Base-by-base conservation (phyloP, 2,329 filamentous ascomycete species). In the Zarea fungicola region DNA sequence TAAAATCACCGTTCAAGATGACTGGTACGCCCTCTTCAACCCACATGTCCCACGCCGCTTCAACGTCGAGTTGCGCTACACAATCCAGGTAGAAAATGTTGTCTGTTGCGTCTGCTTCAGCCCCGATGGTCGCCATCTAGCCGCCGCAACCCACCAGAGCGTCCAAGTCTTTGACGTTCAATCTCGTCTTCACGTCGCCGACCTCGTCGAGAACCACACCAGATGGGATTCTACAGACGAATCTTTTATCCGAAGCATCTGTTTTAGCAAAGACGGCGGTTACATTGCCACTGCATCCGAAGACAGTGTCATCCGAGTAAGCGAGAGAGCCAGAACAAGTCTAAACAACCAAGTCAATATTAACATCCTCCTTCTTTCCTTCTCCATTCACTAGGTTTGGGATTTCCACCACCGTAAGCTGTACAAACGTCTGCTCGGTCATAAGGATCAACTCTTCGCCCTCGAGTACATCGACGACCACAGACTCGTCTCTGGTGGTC, bases 81-180 rank as follows among this genome's bases (percentile, higher is more conserved):
- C 90, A 48, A 78, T 99, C 44, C 80, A 83, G 52, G 93, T 99
- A 63, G 88, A 96, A 63, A 96, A 91, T 60, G 92, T 97, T 4
- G 93, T 99, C 1, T 99, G 93, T 77, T 99, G 93, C 65, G 93
- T 99, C 28, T 82, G 93, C 49, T 99, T 99, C 75, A 97, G 92
- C 65, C 81, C 87, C 48, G 93, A 99, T 62, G 93, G 93, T 58
- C 91, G 95, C 63, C 96, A 89, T 59, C 87, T 97, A 48, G 93
- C 93, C 6, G 97, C 93, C 5, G 93, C 93, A 34, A 97, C 93
- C 76, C 97, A 97, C 69, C 78, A 91, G 55, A 95, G 90, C 11
- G 93, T 93, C n/a, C 92, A 97, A 69, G 97, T 99, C 60, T 99
- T 93, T 67, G 93, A 99, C 56, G 91, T 97, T 35, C 78, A 82